phyloP scores from a whole-genome alignment of 139 green algal species.

The Nannochloris sp. region DNA sequence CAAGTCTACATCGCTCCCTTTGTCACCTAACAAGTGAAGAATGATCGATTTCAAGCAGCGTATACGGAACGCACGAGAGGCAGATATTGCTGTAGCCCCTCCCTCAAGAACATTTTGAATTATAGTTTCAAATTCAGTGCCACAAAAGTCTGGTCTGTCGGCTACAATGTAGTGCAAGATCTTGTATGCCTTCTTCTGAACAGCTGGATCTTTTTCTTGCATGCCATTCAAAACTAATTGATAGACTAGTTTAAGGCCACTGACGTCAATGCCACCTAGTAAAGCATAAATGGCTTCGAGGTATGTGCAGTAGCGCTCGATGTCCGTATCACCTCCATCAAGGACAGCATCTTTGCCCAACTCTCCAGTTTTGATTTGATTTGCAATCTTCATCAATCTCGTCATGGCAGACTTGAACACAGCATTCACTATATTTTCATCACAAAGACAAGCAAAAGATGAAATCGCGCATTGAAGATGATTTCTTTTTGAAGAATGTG shows the following conservation, averaged over 20 bases:
- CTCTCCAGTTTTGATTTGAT: slow-evolving; percentile 43
- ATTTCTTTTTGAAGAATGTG: slow-evolving; percentile 35
- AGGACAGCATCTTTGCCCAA: slow-evolving; percentile 37
- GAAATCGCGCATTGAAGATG: slow-evolving; percentile 45
- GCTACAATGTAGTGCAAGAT: slow-evolving; percentile 65
- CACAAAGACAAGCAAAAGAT: slow-evolving; percentile 51
- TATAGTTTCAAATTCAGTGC: slow-evolving; percentile 34
- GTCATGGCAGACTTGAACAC: slow-evolving; percentile 65
- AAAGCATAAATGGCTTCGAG: slow-evolving; percentile 75
- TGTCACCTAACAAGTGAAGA: slow-evolving; percentile 21
- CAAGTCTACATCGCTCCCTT: not conserved
- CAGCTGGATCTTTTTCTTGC: slow-evolving; percentile 48
- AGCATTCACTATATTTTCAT: slow-evolving; percentile 22
- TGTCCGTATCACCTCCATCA: slow-evolving; percentile 52
- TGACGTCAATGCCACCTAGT: slow-evolving; percentile 51
- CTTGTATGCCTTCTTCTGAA: slow-evolving; percentile 96
- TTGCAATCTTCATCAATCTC: slow-evolving; percentile 56
- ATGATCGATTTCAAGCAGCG: slow-evolving; percentile 40
- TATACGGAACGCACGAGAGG: slow-evolving; percentile 78
- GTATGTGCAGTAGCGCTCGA: slow-evolving; percentile 60
- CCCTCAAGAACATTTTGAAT: slow-evolving; percentile 43
- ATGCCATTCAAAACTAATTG: slow-evolving; percentile 40
- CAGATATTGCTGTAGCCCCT: slow-evolving; percentile 24
- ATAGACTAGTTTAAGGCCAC: slow-evolving; percentile 49
- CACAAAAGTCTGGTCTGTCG: slow-evolving; percentile 12